Conservation (phyloP, 2,329 filamentous ascomycete genomes). For the Penicillium sclerotigenum region DNA sequence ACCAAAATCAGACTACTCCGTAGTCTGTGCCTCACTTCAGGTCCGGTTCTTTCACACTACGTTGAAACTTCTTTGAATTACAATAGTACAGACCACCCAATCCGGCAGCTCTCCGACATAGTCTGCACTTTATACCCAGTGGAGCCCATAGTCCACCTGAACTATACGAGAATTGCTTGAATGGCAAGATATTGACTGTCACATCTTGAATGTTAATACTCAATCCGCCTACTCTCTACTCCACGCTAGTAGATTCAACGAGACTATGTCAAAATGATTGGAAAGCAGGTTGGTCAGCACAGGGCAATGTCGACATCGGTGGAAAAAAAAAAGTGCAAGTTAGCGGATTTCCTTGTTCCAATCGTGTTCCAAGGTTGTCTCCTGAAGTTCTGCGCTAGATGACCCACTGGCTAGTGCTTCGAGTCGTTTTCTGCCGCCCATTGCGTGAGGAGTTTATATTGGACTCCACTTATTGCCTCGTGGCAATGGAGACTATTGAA, state of each 20-base stretch:
- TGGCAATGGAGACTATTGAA: constrained; percentile 15
- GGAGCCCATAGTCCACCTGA: background rate
- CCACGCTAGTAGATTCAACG: background rate
- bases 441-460: background rate
- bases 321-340: background rate
- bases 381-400: constrained; percentile 14
- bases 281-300: background rate
- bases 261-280: background rate
- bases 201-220: background rate
- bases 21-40: background rate
- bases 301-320: background rate
- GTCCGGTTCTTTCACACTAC: background rate
- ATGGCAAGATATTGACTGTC: background rate
- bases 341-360: background rate
- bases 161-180: background rate
- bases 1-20: background rate
- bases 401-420: constrained; percentile 30
- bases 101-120: background rate
- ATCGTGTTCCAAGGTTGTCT: constrained; percentile 13
- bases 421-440: constrained; percentile 24
- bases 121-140: background rate
- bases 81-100: background rate
- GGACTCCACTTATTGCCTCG: constrained; percentile 3
- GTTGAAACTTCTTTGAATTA: background rate
- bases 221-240: no score